Evolutionary conservation across 345 rosid species (phyloP).

Genomic region (Pugionium cornutum): DNA sequence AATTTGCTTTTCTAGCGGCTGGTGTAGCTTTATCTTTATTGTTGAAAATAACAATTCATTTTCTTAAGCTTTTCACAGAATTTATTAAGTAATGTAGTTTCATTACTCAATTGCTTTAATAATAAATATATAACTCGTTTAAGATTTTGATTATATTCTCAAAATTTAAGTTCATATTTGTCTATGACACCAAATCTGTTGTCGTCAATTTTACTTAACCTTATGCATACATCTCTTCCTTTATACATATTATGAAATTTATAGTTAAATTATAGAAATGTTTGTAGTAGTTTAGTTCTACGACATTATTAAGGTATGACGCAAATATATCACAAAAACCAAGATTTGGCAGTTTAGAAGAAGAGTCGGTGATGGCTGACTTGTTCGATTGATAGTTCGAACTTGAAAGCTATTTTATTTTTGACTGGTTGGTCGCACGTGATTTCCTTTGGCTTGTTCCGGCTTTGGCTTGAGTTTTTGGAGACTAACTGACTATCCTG

Average conservation of each 20-base stretch:
- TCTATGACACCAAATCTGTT: not conserved
- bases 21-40: not conserved
- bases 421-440: constrained; percentile 17
- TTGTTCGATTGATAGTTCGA: constrained; percentile 13
- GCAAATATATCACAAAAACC: not conserved
- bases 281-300: not conserved
- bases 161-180: not conserved
- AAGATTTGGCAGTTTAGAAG: constrained; percentile 20
- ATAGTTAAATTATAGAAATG: not conserved
- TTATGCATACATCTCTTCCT: not conserved
- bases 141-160: not conserved
- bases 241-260: too few relatives aligned
- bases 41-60: not conserved
- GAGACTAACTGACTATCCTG: not conserved
- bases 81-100: not conserved
- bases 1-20: not conserved
- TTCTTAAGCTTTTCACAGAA: not conserved
- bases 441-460: constrained; percentile 29
- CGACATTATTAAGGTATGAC: too few relatives aligned
- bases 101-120: constrained; percentile 4
- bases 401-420: not conserved
- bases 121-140: not conserved
- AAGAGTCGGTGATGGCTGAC: constrained; percentile 22
- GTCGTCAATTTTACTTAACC: not conserved
- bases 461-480: not conserved